Base-by-base conservation (phyloP, 495 filamentous ascomycete species). In the Evansstolkia leycettana region DNA sequence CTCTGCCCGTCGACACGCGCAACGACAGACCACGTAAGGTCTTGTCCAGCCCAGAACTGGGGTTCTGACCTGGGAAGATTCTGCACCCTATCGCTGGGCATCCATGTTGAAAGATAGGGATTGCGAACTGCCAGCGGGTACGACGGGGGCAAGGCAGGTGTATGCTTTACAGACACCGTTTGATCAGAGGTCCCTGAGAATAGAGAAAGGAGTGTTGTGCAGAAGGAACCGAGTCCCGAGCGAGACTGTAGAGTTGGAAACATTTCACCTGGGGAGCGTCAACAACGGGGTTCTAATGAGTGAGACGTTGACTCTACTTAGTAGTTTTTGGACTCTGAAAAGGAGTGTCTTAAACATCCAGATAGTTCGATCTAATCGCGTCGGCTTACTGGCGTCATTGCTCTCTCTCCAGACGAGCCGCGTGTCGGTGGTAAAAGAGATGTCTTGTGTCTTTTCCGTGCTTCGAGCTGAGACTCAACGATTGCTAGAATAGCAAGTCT, bases 41-140 rank as follows among this genome's bases (percentile, higher is more conserved):
- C 53, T 34, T 65, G 56, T 2, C 67, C 66, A 2, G 50, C 50
- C 68, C 69, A 72, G 40, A 73, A 73, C 38, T 72, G 60, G 1
- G 68, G 52, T 12, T 56, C 49, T 0, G 66, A 51, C 20, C 47
- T 53, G 2, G 67, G 60, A 11, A 71, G 39, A 16, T 48, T 48
- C 18, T 54, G 34, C 6, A 60, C 50, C 14, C 51, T 46, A 33
- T 63, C 50, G 15, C 60, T 54, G 4, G 65, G 64, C 46, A 72
- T 57, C 65, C 66, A 72, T 43, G 52, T 38, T 28, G 59, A 65
- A 7, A 65, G 42, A 36, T 65, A 69, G 17, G 64, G 61, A 41
- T 59, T 67, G 17, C 58, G 57, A 3, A 70, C 66, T 6, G 64
- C 66, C 11, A 70, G 41, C 9, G 66, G 66, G 34, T 70, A 70